Evolutionary conservation across 257 asterid genomes (phyloP), one percentile per base, ranked within the genome.

Genomic region (Euphrasia confusa): DNA sequence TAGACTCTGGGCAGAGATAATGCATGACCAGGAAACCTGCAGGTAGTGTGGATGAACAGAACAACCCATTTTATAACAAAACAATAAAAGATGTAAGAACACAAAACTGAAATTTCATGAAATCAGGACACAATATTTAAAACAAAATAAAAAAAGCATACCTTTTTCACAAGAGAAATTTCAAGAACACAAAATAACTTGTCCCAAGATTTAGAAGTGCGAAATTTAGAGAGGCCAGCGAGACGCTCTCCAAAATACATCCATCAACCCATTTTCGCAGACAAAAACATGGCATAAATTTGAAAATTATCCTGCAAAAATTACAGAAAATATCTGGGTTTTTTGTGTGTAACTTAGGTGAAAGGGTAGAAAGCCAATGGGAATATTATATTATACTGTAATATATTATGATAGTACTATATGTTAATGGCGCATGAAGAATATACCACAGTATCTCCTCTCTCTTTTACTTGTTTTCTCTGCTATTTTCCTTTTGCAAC

Each of bases 141-240:
- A 50, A 5, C 7, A 13, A 14, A 5, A 18, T 64, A 10, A 24
- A 13, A 44, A 4, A 54, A 54, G 64, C 67, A 5, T 68, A 68
- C 78, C 80, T 44, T 26, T 70, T 67, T 68, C 64, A 24, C 72
- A 53, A 10, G 60, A 30, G 33, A 50, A 54, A 27, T 3, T 58
- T 42, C 75, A 64, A 55, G 58, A 63, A 60, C 70, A 10, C 59
- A 69, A 63, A 53, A 58, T 59, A 68, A 37, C 8, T 49, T 42
- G 5, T 13, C 55, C 21, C 27, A 60, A 48, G 5, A 1, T 10
- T 10, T 1, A 30, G 75, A 61, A 58, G n/a, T 65, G 66, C 86
- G 82, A 83, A 75, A 76, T 81, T 85, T 60, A 88, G 94, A 85
- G 94, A 82, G 92, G 95, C 87, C 83, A 78, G 35, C 64, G 74